phyloP scores from a whole-genome alignment of 2,329 filamentous ascomycete genomes.

The Microsporum canis region DNA sequence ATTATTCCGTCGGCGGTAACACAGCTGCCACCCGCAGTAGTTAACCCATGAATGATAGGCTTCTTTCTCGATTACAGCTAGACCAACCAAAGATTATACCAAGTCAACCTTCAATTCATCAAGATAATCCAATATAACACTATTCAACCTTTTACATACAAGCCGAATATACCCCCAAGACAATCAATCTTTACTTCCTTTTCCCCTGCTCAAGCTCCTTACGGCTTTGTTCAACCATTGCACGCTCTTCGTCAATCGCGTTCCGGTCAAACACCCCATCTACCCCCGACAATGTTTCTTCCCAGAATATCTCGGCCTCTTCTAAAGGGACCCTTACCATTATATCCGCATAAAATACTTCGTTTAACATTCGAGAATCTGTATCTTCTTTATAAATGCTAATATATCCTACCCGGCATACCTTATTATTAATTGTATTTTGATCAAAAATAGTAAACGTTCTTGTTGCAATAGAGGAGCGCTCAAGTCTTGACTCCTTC shows the following conservation, averaged over 20 bases:
- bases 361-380: conserved; percentile 3
- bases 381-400: neutral
- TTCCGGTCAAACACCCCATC: neutral
- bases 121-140: neutral
- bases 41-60: neutral
- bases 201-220: neutral
- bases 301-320: neutral
- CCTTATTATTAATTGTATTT: neutral
- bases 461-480: neutral
- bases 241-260: neutral
- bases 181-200: neutral
- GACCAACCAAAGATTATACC: neutral
- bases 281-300: neutral
- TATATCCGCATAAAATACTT: conserved; percentile 3
- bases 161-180: neutral
- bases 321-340: neutral
- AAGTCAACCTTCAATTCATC: neutral
- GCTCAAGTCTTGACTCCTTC: neutral
- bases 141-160: neutral
- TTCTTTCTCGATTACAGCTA: too few relatives aligned
- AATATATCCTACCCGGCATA: neutral
- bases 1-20: neutral
- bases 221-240: neutral
- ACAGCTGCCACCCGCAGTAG: neutral
- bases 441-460: conserved; percentile 5